A percentile compares a stretch with the other conserved stretches of the same genome.
Evolutionary conservation across 257 asterid species (phyloP).

Genomic region (Parsonsia alboflavescens): DNA sequence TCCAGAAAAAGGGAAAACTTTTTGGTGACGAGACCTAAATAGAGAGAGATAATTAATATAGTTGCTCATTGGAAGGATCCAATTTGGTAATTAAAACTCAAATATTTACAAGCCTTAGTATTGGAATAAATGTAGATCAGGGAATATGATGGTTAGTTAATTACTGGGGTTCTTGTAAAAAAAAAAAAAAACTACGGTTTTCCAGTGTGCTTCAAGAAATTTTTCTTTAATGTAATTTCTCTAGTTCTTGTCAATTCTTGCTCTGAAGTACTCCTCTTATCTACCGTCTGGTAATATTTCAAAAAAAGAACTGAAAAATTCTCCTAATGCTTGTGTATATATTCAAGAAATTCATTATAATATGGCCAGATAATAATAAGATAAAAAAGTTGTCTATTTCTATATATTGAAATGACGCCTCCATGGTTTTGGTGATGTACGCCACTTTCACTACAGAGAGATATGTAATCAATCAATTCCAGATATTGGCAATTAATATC

Average conservation of each 20-base stretch:
- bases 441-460: neutral
- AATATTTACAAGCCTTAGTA: neutral
- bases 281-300: too few species aligned
- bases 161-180: constrained; percentile 17
- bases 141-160: constrained; percentile 15
- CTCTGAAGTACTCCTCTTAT: neutral
- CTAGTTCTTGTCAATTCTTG: neutral
- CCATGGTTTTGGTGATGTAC: neutral
- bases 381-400: too few species aligned
- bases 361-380: too few species aligned
- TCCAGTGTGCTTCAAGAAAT: constrained; percentile 15
- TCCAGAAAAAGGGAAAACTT: neutral
- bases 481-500: too few species aligned
- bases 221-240: constrained; percentile 15
- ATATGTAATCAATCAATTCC: too few species aligned
- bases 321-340: too few species aligned
- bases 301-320: too few species aligned
- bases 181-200: neutral
- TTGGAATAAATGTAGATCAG: constrained; percentile 16
- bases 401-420: neutral
- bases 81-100: constrained; percentile 13
- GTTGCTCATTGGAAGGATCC: constrained; percentile 17
- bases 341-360: too few species aligned
- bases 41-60: neutral
- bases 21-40: constrained; percentile 8